These are phyloP conservation scores for Epichloe sibirici DNA, from an alignment of 2,329 filamentous ascomycete species.

Conservation along the genomic window DNA sequence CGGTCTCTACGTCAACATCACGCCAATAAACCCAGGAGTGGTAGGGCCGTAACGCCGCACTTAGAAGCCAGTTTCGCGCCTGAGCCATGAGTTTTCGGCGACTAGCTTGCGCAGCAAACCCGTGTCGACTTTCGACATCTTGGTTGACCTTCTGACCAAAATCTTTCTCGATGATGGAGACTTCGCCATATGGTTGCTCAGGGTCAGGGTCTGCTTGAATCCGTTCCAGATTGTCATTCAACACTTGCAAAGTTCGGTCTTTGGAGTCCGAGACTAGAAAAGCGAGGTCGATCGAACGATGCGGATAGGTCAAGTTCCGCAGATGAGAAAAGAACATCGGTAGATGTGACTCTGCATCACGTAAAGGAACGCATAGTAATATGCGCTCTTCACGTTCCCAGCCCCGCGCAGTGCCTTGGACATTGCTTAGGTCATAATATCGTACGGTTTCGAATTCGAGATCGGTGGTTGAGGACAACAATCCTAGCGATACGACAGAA, in stretches of 20 bases:
- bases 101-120: conserved; percentile 89
- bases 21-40: conserved; percentile 99
- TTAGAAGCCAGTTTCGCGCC: conserved; percentile 92
- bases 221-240: conserved; percentile 62
- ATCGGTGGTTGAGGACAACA: conserved; percentile 54
- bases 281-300: conserved; percentile 89
- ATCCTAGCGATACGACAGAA: conserved; percentile 55
- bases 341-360: conserved; percentile 84
- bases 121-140: conserved; percentile 93
- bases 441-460: conserved; percentile 86
- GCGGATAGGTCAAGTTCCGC: conserved; percentile 91
- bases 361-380: conserved; percentile 81
- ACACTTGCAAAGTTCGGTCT: conserved; percentile 68
- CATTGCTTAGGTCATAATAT: conserved; percentile 90
- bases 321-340: conserved; percentile 99
- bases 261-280: conserved; percentile 97
- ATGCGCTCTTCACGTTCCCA: conserved; percentile 97
- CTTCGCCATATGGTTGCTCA: conserved; percentile 80
- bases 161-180: conserved; percentile 96
- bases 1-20: conserved; percentile 96
- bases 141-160: conserved; percentile 97
- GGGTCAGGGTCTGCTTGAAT: conserved; percentile 72
- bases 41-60: conserved; percentile 81
- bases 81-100: conserved; percentile 96
- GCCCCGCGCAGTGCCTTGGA: conserved; percentile 79